Percentiles rank a stretch among this genome's conserved stretches.
These are phyloP conservation scores for Rhizopogon salebrosus DNA, from an alignment of 768 basidiomycete genomes.

Conservation along the genomic window DNA sequence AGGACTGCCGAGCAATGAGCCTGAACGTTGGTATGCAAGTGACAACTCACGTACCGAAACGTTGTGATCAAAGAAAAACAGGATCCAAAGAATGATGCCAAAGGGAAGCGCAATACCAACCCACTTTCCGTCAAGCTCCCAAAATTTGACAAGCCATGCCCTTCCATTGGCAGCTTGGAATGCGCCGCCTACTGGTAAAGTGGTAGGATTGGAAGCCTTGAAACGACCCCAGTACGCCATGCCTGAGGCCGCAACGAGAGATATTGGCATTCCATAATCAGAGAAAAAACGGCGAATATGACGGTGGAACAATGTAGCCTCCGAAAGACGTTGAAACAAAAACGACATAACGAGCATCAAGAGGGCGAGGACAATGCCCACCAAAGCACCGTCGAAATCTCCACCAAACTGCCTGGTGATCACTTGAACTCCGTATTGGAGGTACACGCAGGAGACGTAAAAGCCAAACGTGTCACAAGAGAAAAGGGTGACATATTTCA, in stretches of 20 bases:
- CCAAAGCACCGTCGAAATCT: conserved; percentile 44
- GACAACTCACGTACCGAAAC: conserved; percentile 59
- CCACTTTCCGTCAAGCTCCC: conserved; percentile 86
- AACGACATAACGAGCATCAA: conserved; percentile 74
- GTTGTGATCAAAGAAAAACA: conserved; percentile 96
- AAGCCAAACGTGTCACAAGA: conserved; percentile 92
- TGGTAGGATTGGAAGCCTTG: conserved; percentile 50
- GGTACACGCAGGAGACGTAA: conserved; percentile 86
- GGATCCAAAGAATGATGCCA: conserved; percentile 80
- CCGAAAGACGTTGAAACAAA: conserved; percentile 63
- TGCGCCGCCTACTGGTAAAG: conserved; percentile 62
- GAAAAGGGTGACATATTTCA: conserved; percentile 84
- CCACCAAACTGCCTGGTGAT: conserved; percentile 63
- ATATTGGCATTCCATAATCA: conserved; percentile 91
- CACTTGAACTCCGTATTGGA: conserved; percentile 87
- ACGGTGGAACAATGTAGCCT: conserved; percentile 63
- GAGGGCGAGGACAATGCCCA: conserved; percentile 68
- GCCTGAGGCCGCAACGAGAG: conserved; percentile 67
- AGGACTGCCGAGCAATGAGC: conserved; percentile 42
- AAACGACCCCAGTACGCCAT: conserved; percentile 88
- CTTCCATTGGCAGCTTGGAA: conserved; percentile 71
- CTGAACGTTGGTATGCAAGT: neutral
- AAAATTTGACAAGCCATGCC: conserved; percentile 83
- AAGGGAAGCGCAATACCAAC: conserved; percentile 87
- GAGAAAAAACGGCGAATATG: conserved; percentile 70